Conservation (phyloP, 345 rosid species). For the Acer negundo region DNA sequence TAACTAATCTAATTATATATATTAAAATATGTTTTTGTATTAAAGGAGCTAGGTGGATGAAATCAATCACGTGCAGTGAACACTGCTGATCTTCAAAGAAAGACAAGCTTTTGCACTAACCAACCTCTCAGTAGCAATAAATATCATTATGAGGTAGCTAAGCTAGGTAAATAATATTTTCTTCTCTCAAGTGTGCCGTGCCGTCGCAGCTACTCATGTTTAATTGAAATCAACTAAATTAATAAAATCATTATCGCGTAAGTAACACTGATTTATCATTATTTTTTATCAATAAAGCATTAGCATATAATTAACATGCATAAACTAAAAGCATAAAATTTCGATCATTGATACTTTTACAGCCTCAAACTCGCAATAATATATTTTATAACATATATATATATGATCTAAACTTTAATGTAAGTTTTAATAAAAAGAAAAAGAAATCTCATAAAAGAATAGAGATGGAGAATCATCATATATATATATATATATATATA, state of each 20-base stretch:
- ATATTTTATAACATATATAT: neutral
- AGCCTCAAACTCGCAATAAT: neutral
- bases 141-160: conserved; percentile 14
- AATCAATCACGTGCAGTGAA: neutral
- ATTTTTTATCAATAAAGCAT: conserved; percentile 12
- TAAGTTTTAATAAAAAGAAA: no score
- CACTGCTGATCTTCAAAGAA: conserved; percentile 24
- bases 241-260: neutral
- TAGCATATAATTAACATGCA: neutral
- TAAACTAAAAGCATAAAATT: neutral
- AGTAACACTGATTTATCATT: conserved; percentile 5
- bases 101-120: conserved; percentile 22
- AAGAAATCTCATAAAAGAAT: conserved; percentile 3
- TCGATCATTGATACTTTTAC: no score
- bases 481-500: no score
- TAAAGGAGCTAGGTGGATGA: neutral
- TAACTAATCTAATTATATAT: neutral
- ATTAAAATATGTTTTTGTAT: neutral
- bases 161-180: neutral
- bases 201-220: conserved; percentile 45
- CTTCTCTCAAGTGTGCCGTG: conserved; percentile 30
- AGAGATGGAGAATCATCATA: neutral
- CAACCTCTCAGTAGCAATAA: conserved; percentile 11
- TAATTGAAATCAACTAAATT: conserved; percentile 11
- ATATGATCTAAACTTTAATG: no score